Evolutionary conservation across 2,329 filamentous ascomycete species (phyloP), one percentile per base, ranked within the genome.

Genomic region (Hymenoscyphus occultus): DNA sequence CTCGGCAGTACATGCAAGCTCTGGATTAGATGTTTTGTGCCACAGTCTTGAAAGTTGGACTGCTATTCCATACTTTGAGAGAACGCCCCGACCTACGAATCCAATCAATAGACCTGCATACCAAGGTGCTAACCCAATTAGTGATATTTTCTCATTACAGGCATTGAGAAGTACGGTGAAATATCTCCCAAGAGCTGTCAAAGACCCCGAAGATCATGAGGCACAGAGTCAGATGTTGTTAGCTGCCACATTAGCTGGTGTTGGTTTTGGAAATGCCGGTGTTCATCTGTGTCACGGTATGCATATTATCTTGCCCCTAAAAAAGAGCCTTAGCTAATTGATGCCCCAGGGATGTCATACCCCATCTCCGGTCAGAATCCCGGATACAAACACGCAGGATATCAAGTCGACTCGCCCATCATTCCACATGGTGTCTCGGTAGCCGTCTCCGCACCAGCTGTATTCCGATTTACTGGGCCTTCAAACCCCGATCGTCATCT

Each of bases 21-120:
- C 93, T 0, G 96, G 95, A 1, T 84, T 99, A 1, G 95, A 99
- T 74, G 95, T 99, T 2, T 84, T 99, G 45, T 99, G 94, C 77
- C 96, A 99, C 80, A 89, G 90, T 13, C 87, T 99, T 48, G 96
- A 99, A 78, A 96, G 91, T 4, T 99, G 94, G 92, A 99, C 95
- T 0, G 95, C 95, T 2, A 98, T 99, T 68, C 96, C 96, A 0
- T 99, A 92, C 80, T 84, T 91, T 72, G 90, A 97, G 81, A 88
- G 95, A 60, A 86, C 83, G 0, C 95, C 95, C 0, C 84, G 94
- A 2, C 96, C 96, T 0, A 79, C 86, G 3, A 98, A 99, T 76
- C 95, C 96, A 0, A 91, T 99, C 71, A 84, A 94, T 66, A 85
- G 95, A 3, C 95, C 95, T 0, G 93, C 95, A 0, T 99, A 99